A percentile compares a stretch with the other conserved stretches of the same genome.
These are phyloP conservation scores for Nicotiana tabacum DNA, from an alignment of 257 asterid species.

Conservation along the genomic window DNA sequence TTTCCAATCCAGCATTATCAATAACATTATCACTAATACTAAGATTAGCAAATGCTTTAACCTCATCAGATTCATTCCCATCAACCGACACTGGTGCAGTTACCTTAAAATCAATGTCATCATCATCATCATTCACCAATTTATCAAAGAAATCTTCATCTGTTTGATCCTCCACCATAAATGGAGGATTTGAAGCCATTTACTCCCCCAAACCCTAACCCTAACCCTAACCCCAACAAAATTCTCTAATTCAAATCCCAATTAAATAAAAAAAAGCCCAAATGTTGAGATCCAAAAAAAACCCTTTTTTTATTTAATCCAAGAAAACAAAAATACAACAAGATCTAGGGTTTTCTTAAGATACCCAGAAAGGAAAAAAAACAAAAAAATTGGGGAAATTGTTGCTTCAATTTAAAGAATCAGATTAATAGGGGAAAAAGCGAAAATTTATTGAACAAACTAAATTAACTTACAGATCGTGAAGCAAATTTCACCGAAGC, in stretches of 20 bases:
- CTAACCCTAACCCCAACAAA: constrained; percentile 10
- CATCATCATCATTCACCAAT: constrained; percentile 75
- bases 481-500: constrained; percentile 19
- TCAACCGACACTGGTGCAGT: constrained; percentile 26
- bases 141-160: constrained; percentile 96
- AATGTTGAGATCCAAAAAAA: no score
- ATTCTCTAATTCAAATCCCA: neutral
- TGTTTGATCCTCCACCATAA: constrained; percentile 86
- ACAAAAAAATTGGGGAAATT: constrained; percentile 19
- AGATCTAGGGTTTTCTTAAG: constrained; percentile 60
- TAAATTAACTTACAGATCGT: constrained; percentile 51
- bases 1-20: constrained; percentile 14
- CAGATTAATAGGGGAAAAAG: constrained; percentile 1
- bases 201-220: constrained; percentile 30
- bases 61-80: constrained; percentile 65
- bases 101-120: constrained; percentile 46
- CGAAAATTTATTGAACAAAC: neutral
- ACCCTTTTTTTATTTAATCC: no score
- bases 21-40: constrained; percentile 42
- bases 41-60: constrained; percentile 63
- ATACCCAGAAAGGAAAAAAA: neutral
- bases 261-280: no score
- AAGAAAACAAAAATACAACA: constrained; percentile 14
- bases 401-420: constrained; percentile 18
- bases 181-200: constrained; percentile 97